Base-by-base conservation (phyloP, 106 monocot species). In the Dioscorea alata region DNA sequence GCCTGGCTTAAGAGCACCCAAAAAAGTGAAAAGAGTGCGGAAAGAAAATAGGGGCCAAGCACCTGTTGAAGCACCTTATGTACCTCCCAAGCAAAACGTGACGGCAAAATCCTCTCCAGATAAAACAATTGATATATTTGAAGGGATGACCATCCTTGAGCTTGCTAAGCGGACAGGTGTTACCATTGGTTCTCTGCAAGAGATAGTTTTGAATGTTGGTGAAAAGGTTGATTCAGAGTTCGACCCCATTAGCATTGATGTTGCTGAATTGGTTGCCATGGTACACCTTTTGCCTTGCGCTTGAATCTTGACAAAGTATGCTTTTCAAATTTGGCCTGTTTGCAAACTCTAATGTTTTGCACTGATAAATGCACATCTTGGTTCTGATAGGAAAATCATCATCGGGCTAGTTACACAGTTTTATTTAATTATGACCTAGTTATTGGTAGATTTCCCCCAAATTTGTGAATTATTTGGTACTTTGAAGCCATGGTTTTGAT, bases 221-320 rank as follows among this genome's bases (percentile, higher is more conserved):
- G 97, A 97, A 74, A 90, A 81, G 59, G 73, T 83, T 68, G 82
- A 81, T 48, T 83, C 97, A 49, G 92, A 97, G 76, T 97, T 97
- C 76, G 85, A 92, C 48, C 86, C 97, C 31, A 67, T 97, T 34
- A 81, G 79, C 69, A 78, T 90, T 31, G 92, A 92, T 51, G 61
- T 92, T 67, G 97, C 97, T 31, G 97, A 97, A 82, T 63, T 97
- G 57, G 80, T 92, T 72, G 82, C 89, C 50, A 97, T 89, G 91
- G 95, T 96, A 91, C 33, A 60, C 33, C 52, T 14, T 13, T 23
- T 13, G 2, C n/a, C 63, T 48, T 60, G 19, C 31, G 18, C 57
- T 0, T 53, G 33, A 10, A 6, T 42, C 42, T 42, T 42, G 42
- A 3, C 42, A 42, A 51, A 62, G 52, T 67, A 13, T 52, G 23